These are phyloP conservation scores for Mitragyna speciosa DNA, from an alignment of 257 asterid genomes.

Conservation along the genomic window DNA sequence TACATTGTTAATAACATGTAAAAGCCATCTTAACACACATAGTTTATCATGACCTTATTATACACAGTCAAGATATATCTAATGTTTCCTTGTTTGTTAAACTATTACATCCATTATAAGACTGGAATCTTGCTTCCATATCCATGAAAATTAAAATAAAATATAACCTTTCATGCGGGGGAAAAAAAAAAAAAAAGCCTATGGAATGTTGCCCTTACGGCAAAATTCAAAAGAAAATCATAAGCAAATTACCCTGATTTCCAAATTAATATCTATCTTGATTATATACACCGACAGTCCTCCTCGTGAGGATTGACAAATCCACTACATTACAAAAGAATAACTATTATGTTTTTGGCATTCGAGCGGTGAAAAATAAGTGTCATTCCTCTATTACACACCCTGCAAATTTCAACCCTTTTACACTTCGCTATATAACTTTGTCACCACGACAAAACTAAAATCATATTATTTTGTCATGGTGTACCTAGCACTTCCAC, in stretches of 20 bases:
- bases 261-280: background rate
- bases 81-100: background rate
- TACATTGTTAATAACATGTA: background rate
- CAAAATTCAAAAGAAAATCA: background rate
- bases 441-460: background rate
- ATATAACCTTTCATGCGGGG: too few relatives aligned
- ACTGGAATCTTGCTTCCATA: background rate
- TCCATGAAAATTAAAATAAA: background rate
- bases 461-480: slow-evolving; percentile 3
- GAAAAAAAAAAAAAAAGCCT: too few relatives aligned
- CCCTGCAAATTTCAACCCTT: background rate
- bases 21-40: background rate
- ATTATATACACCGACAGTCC: slow-evolving; percentile 22
- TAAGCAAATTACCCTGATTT: background rate
- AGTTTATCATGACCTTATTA: background rate
- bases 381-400: background rate
- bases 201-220: too few relatives aligned
- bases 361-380: slow-evolving; percentile 10
- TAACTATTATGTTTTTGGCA: background rate
- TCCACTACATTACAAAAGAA: slow-evolving; percentile 10
- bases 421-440: background rate
- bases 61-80: background rate
- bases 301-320: slow-evolving; percentile 19
- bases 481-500: background rate
- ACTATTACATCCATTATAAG: background rate